phyloP scores from a whole-genome alignment of 163 green algal species.

The Scenedesmus sp. region DNA sequence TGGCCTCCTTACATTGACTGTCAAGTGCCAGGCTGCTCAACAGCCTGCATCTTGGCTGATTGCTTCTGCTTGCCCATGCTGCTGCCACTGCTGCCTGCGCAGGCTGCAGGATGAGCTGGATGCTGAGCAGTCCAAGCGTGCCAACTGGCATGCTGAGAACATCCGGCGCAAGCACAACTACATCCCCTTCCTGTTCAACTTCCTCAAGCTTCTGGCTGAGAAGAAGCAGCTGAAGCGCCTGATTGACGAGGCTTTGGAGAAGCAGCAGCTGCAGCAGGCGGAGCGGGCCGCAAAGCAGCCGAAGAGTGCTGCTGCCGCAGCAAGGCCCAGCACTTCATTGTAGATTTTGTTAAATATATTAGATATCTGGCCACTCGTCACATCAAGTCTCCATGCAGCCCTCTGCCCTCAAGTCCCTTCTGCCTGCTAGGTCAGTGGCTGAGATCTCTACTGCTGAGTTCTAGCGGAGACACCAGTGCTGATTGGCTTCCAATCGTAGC shows the following conservation, averaged over 20 bases:
- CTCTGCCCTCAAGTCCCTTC: too few species aligned
- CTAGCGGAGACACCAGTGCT: too few species aligned
- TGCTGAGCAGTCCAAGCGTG: constrained; percentile 76
- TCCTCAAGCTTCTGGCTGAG: constrained; percentile 90
- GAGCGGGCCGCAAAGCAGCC: constrained; percentile 28
- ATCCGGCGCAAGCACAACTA: constrained; percentile 95
- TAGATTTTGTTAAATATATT: too few species aligned
- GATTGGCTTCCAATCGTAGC: too few species aligned
- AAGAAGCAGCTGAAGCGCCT: constrained; percentile 83
- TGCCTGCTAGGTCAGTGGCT: too few species aligned
- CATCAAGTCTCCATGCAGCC: too few species aligned
- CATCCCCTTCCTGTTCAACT: constrained; percentile 90
- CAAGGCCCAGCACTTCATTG: neutral
- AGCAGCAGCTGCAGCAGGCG: constrained; percentile 27
- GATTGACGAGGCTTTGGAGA: constrained; percentile 66
- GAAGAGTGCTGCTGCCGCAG: neutral
- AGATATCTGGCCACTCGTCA: too few species aligned
- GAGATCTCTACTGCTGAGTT: too few species aligned
- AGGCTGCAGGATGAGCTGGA: constrained; percentile 73
- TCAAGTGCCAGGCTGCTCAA: too few species aligned
- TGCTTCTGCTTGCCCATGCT: neutral
- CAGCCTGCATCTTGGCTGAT: neutral
- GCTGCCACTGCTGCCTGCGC: neutral
- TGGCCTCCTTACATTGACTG: too few species aligned
- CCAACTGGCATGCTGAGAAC: constrained; percentile 90